Evolutionary conservation across 2,329 filamentous ascomycete genomes (phyloP).

Genomic region (Elsinoe australis): DNA sequence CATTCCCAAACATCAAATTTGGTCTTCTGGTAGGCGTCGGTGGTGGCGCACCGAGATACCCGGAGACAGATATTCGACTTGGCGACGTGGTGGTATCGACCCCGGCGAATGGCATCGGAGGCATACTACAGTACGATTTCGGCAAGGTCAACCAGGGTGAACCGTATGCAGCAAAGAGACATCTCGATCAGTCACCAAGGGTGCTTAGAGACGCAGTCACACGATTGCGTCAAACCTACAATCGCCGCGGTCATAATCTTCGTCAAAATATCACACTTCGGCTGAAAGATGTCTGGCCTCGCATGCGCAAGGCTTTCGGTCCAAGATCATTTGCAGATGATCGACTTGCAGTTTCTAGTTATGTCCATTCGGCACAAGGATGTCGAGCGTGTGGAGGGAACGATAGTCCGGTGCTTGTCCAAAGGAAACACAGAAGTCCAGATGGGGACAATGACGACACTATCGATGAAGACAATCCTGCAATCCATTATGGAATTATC

Average conservation of each 20-base stretch:
- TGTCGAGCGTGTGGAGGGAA: too few relatives aligned
- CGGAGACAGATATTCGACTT: constrained; percentile 24
- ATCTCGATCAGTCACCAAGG: constrained; percentile 20
- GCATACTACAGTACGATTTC: constrained; percentile 25
- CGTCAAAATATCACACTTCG: neutral
- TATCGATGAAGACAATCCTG: constrained; percentile 8
- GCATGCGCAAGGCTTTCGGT: neutral
- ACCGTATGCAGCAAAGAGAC: constrained; percentile 20
- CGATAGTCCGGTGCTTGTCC: too few relatives aligned
- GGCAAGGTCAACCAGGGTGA: constrained; percentile 18
- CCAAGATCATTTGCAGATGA: neutral
- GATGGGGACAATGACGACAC: neutral
- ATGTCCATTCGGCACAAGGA: neutral
- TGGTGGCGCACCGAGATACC: constrained; percentile 22
- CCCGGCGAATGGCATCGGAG: constrained; percentile 19
- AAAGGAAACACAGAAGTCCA: neutral
- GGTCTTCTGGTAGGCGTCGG: constrained; percentile 25
- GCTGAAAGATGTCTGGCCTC: neutral
- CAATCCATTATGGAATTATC: constrained; percentile 20
- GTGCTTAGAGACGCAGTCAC: neutral
- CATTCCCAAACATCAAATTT: constrained; percentile 18
- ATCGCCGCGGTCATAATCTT: neutral
- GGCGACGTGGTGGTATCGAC: constrained; percentile 26
- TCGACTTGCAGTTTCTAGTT: neutral
- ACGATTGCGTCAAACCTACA: neutral